Base-by-base conservation (phyloP, 2,329 filamentous ascomycete species). In the Aureobasidium vineae region DNA sequence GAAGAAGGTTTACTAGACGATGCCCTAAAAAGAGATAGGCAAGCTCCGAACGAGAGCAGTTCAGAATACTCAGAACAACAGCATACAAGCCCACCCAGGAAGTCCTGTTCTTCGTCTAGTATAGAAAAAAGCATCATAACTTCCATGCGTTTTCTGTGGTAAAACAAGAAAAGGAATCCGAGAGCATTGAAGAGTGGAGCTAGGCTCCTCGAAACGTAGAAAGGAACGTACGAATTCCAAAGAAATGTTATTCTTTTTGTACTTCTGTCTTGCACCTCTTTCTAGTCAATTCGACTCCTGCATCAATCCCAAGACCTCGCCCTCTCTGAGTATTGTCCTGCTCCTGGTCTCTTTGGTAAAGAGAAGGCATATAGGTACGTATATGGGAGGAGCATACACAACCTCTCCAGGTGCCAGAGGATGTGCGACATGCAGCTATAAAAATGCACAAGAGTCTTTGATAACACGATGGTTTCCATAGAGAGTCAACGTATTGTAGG, bases 1-100 rank as follows among this genome's bases (percentile, higher is more conserved):
- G 91, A 99, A 99, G 88, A 99, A 99, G 86, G 95, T 99, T 72
- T 99, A 99, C 83, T 99, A 76, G 72, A 69, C 13, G 43, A 19
- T 6, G 8, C 54, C 36, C n/a, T 2, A 45, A 41, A 21, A 5
- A 28, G 33, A 41, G 21, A 26, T 13, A 21, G 53, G 28, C 5
- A 52, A 13, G 28, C 10, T 5, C 2, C 7, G 8, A 13, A 33
- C 2, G n/a, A 13, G 2, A 5, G 5, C 15, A 21, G 21, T 11
- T 43, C 45, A 49, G 23, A 26, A 49, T 49, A 26, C 28, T 3
- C 23, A 33, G 28, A 52, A 33, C 23, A 2, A n/a, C 33, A 41
- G 53, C 53, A 56, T 28, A 40, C 26, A 54, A 40, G 52, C 33
- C 33, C 33, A n/a, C n/a, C 10, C 10, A 10, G 15, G 5, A 4